Conservation (phyloP, 768 basidiomycete genomes). For the Lactarius hatsudake region DNA sequence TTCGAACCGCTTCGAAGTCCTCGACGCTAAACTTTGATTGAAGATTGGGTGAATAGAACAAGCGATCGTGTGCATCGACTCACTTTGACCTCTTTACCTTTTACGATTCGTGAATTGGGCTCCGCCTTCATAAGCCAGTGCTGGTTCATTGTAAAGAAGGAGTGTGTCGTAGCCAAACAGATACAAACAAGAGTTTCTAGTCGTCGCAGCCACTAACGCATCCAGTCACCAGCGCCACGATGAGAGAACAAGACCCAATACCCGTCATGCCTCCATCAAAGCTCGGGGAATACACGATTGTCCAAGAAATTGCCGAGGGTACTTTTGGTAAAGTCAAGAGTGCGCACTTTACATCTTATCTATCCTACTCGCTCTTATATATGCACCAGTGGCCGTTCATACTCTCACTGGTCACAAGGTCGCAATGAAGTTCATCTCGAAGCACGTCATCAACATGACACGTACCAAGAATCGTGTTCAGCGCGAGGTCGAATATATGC, state of each 20-base stretch:
- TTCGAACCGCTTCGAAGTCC: constrained; percentile 70
- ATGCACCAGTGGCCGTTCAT: constrained; percentile 78
- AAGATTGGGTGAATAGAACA: background rate
- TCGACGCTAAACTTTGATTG: constrained; percentile 69
- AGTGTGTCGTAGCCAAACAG: background rate
- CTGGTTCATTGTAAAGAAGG: constrained; percentile 18
- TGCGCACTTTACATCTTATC: constrained; percentile 43
- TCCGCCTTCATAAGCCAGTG: constrained; percentile 85
- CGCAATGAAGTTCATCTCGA: constrained; percentile 97
- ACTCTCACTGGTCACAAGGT: constrained; percentile 93
- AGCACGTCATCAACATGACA: constrained; percentile 87
- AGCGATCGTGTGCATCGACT: constrained; percentile 16
- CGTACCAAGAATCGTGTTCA: constrained; percentile 91
- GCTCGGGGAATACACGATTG: constrained; percentile 89
- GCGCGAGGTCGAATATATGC: constrained; percentile 96
- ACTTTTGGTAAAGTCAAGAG: constrained; percentile 99
- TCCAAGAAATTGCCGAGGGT: constrained; percentile 88
- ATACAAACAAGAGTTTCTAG: constrained; percentile 18
- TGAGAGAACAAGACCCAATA: constrained; percentile 32
- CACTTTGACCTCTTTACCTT: constrained; percentile 85
- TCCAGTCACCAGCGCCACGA: constrained; percentile 14
- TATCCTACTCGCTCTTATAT: constrained; percentile 1
- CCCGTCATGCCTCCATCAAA: constrained; percentile 55
- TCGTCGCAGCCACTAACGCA: no score
- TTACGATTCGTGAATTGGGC: constrained; percentile 78